phyloP scores from a whole-genome alignment of 129 eudicot genomes.

The Pulicaria dysenterica region DNA sequence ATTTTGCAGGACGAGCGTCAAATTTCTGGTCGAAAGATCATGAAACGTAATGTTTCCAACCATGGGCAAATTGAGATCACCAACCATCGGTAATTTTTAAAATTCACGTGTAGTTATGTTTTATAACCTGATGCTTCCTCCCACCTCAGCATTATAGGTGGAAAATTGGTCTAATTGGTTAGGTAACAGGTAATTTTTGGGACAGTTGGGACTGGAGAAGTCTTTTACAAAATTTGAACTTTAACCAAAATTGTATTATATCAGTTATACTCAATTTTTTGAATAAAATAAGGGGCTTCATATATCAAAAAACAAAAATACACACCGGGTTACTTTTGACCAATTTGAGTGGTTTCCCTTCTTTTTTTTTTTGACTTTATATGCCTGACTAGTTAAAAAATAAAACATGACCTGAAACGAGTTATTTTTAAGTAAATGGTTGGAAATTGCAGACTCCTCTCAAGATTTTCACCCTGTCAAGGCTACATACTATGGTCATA shows the following conservation, averaged over 20 bases:
- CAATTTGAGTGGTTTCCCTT: neutral
- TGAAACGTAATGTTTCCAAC: slow-evolving; percentile 66
- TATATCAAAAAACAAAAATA: neutral
- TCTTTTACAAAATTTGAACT: neutral
- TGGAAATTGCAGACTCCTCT: too few species aligned
- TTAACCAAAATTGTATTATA: neutral
- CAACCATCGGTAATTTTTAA: neutral
- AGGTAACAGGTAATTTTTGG: neutral
- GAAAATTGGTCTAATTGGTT: neutral
- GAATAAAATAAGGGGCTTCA: neutral
- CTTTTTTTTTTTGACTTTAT: neutral
- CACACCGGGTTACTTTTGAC: neutral
- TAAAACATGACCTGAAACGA: neutral
- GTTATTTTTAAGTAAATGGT: too few species aligned
- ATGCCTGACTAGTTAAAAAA: slow-evolving; percentile 1
- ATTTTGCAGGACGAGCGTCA: slow-evolving; percentile 75
- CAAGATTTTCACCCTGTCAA: too few species aligned
- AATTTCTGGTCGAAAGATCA: slow-evolving; percentile 59
- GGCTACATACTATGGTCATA: neutral
- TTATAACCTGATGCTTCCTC: slow-evolving; percentile 1
- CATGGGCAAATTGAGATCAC: slow-evolving; percentile 58
- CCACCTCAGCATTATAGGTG: neutral
- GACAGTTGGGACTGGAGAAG: neutral
- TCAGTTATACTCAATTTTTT: neutral
- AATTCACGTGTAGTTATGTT: neutral